Evolutionary conservation across 73 alveolate species (phyloP), one percentile per base, ranked within the genome.

Genomic region (Durusdinium trenchii): DNA sequence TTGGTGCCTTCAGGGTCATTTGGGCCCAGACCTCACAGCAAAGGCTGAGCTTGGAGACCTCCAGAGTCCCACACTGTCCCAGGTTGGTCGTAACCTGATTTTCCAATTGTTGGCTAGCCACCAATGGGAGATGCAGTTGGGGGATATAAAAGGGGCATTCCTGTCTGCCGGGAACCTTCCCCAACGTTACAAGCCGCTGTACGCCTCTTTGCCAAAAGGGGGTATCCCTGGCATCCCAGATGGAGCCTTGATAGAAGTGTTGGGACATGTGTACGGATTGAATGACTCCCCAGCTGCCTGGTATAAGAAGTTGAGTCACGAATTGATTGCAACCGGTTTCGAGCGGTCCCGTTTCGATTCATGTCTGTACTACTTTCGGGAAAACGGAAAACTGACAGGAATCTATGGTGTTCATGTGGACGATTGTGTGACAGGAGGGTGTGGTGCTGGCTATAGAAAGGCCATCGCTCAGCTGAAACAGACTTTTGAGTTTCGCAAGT

Each of bases 221-320:
- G 85, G 85, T 0, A 73, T 73, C 36, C 85, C 85, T 35, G 85
- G 85, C n/a, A n/a, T n/a, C n/a, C n/a, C n/a, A n/a, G n/a, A 32
- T 10, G 5, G 26, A 16, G 85, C 12, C 50, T 47, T 73, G 85
- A 47, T 73, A 12, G 85, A 73, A 35, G 51, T 73, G 3, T 40
- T 51, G 16, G 85, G 85, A 23, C 36, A 73, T 32, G 42, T 73
- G 85, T 73, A 73, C 18, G 85, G 85, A 0, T 47, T 51, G 30
- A 73, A 73, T 51, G 42, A 73, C 85, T 47, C 85, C n/a, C 85
- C 85, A 5, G 52, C 36, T 40, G 85, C 36, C 36, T 73, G 85
- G 85, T 73, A 73, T 36, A 47, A 51, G 30, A 38, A 47, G 16
- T 73, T 73, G 52, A 51, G 42, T 32, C 52, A 23, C 48, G 85